Conservation (phyloP, 352 stramenopile genomes). For the Phytophthora hybrid region DNA sequence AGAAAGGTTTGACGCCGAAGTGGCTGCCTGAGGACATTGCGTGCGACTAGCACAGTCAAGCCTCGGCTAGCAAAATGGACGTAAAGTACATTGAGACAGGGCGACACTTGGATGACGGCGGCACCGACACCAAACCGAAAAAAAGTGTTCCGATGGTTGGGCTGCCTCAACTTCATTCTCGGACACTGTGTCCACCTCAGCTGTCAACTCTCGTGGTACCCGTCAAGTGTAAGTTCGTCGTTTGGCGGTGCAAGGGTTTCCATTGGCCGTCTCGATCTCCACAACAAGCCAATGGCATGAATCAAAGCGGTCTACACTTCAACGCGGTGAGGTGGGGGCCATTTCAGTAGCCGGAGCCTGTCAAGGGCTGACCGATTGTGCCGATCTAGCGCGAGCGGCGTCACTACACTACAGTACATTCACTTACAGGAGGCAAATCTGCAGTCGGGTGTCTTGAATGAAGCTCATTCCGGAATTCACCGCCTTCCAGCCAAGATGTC, state of each 20-base stretch:
- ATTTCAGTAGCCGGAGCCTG: neutral
- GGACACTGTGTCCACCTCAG: neutral
- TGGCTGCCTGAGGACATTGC: neutral
- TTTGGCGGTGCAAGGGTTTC: neutral
- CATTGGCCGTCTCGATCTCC: neutral
- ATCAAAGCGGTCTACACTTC: neutral
- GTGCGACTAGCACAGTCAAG: neutral
- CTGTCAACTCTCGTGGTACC: neutral
- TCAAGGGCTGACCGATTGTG: neutral
- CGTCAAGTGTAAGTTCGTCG: neutral
- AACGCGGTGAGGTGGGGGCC: neutral
- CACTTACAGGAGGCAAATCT: neutral
- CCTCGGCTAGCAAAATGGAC: constrained; percentile 1
- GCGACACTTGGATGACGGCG: neutral
- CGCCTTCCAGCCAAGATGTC: neutral
- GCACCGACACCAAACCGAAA: neutral
- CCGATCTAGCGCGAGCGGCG: neutral
- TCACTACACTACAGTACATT: neutral
- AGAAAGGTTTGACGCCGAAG: neutral
- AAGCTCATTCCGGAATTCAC: constrained; percentile 1
- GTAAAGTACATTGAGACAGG: neutral
- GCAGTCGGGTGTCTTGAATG: neutral
- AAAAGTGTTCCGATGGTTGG: neutral
- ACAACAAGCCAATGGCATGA: neutral
- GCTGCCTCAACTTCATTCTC: neutral